Evolutionary conservation across 2,329 filamentous ascomycete genomes (phyloP).

Genomic region (Cytospora leucostoma): DNA sequence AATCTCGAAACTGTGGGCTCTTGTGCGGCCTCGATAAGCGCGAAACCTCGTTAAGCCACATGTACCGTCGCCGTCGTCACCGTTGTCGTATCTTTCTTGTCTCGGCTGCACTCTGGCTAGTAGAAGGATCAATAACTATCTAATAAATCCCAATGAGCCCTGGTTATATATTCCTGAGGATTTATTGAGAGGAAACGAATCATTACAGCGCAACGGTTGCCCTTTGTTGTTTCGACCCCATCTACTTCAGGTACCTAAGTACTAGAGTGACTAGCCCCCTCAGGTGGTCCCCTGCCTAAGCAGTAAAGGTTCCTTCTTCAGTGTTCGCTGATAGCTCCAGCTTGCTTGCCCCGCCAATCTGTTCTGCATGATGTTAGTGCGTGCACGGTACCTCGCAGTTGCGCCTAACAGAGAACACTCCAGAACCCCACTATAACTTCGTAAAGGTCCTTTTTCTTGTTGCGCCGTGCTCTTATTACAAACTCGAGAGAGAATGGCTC

Average conservation of each 20-base stretch:
- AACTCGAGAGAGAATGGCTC: slow-evolving; percentile 22
- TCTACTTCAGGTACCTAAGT: no score
- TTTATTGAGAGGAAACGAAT: no score
- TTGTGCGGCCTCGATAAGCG: slow-evolving; percentile 26
- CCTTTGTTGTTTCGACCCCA: no score
- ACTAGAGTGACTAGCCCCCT: no score
- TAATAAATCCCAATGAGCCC: no score
- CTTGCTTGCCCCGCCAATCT: background rate
- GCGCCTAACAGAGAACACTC: background rate
- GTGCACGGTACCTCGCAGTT: background rate
- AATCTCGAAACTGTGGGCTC: slow-evolving; percentile 17
- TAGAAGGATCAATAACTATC: background rate
- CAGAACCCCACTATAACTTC: slow-evolving; percentile 5
- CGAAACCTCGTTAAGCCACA: slow-evolving; percentile 26
- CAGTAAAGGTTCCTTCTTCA: no score
- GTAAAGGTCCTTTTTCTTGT: background rate
- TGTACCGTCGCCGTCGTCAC: background rate
- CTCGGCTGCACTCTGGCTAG: slow-evolving; percentile 24
- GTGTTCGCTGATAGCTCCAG: background rate
- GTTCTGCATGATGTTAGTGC: background rate
- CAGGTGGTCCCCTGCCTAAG: no score
- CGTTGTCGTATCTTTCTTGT: background rate
- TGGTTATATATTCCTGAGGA: no score
- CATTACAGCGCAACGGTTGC: no score
- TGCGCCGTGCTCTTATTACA: background rate